A percentile compares a stretch with the other conserved stretches of the same genome.
Evolutionary conservation across 768 basidiomycete genomes (phyloP).

Genomic region (Suillus placidus): DNA sequence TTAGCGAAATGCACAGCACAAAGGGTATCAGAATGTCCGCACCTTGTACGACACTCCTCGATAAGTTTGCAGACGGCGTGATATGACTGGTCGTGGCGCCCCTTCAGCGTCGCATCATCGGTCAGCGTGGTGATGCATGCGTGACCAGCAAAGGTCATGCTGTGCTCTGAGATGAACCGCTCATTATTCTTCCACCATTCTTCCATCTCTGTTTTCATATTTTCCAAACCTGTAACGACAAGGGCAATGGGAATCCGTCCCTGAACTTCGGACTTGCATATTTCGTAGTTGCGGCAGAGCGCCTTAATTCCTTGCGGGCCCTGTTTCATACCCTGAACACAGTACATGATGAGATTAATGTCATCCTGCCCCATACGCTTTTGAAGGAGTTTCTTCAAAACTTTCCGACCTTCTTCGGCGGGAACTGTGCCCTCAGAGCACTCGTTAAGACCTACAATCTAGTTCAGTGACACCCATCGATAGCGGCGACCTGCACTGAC

Average conservation of each 20-base stretch:
- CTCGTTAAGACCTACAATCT: slow-evolving; percentile 34
- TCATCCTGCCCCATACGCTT: slow-evolving; percentile 27
- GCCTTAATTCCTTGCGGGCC: slow-evolving; percentile 28
- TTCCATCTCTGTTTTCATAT: slow-evolving; percentile 33
- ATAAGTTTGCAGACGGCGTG: slow-evolving; percentile 23
- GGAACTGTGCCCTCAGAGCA: slow-evolving; percentile 32
- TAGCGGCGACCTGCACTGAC: slow-evolving; percentile 19
- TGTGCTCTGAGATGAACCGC: slow-evolving; percentile 24
- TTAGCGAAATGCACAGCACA: not conserved
- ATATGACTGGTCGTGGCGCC: slow-evolving; percentile 24
- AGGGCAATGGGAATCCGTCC: slow-evolving; percentile 25
- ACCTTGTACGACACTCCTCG: not conserved
- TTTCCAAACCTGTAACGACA: slow-evolving; percentile 38
- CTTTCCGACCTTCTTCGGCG: slow-evolving; percentile 27
- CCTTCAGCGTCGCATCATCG: slow-evolving; percentile 27
- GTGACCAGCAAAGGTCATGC: slow-evolving; percentile 39
- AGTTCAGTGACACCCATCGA: not conserved
- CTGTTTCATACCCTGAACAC: slow-evolving; percentile 30
- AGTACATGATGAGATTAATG: slow-evolving; percentile 29
- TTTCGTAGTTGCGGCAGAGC: slow-evolving; percentile 32
- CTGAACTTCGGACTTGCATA: slow-evolving; percentile 23
- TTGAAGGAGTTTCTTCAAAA: slow-evolving; percentile 34
- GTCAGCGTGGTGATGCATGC: slow-evolving; percentile 42
- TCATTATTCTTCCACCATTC: slow-evolving; percentile 44
- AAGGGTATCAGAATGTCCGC: not conserved